Evolutionary conservation across 257 asterid genomes (phyloP).

Genomic region (Salvia hispanica): DNA sequence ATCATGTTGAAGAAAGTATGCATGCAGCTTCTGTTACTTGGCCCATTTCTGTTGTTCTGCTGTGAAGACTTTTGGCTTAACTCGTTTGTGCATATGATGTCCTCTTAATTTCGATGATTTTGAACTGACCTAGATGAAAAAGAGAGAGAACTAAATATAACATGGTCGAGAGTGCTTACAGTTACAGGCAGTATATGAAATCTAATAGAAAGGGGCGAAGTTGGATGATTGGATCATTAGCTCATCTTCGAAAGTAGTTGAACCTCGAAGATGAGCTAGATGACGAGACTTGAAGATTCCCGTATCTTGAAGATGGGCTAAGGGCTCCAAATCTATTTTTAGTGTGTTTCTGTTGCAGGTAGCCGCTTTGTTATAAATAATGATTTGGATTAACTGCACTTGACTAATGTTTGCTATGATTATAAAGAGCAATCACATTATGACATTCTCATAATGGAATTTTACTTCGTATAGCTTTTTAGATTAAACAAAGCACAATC

Average conservation of each 20-base stretch:
- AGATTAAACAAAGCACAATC: no score
- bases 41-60: background rate
- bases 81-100: background rate
- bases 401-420: background rate
- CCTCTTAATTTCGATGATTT: conserved; percentile 14
- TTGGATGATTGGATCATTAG: background rate
- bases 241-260: background rate
- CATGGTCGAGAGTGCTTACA: background rate
- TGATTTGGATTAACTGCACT: background rate
- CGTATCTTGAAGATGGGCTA: no score
- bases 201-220: background rate
- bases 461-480: no score
- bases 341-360: background rate
- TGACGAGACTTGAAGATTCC: background rate
- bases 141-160: background rate
- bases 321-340: background rate
- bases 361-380: background rate
- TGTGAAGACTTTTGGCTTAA: background rate
- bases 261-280: background rate
- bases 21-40: background rate
- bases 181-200: background rate
- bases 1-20: background rate
- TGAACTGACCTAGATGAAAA: background rate
- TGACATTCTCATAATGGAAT: no score
- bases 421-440: background rate